These are phyloP conservation scores for Dichomitus squalens DNA, from an alignment of 1,284 basidiomycete species.

Conservation along the genomic window DNA sequence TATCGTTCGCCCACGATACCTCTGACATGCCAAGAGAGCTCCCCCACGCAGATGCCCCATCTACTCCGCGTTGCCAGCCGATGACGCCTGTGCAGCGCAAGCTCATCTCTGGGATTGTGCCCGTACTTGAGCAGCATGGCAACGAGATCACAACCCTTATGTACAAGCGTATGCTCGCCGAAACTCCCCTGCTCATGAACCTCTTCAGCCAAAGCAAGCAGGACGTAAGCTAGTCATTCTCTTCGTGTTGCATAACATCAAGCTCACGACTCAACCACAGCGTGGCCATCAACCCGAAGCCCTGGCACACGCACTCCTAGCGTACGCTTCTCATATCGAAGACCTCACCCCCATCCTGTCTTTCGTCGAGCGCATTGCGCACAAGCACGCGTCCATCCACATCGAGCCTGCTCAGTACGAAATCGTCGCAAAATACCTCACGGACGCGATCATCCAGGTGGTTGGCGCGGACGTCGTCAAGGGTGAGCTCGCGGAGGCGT, in stretches of 20 bases:
- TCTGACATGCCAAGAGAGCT: not conserved
- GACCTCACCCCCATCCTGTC: slow-evolving; percentile 29
- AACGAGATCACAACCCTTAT: slow-evolving; percentile 23
- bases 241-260: not conserved
- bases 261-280: not conserved
- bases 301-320: slow-evolving; percentile 26
- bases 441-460: slow-evolving; percentile 26
- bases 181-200: slow-evolving; percentile 26
- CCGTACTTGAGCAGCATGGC: slow-evolving; percentile 27
- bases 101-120: slow-evolving; percentile 27
- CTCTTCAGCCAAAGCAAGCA: slow-evolving; percentile 30
- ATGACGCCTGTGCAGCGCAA: slow-evolving; percentile 28
- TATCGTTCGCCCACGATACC: not conserved
- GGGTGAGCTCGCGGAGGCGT: slow-evolving; percentile 27
- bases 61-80: slow-evolving; percentile 18
- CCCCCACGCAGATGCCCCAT: not conserved
- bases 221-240: slow-evolving; percentile 13
- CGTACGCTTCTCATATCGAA: slow-evolving; percentile 30
- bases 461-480: slow-evolving; percentile 25
- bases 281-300: slow-evolving; percentile 26
- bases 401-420: slow-evolving; percentile 28
- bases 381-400: slow-evolving; percentile 31
- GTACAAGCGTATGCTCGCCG: slow-evolving; percentile 29
- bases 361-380: slow-evolving; percentile 29
- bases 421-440: slow-evolving; percentile 28